Percentiles rank a stretch among this genome's conserved stretches.
phyloP scores from a whole-genome alignment of 106 monocot species.

The Platanthera zijinensis region DNA sequence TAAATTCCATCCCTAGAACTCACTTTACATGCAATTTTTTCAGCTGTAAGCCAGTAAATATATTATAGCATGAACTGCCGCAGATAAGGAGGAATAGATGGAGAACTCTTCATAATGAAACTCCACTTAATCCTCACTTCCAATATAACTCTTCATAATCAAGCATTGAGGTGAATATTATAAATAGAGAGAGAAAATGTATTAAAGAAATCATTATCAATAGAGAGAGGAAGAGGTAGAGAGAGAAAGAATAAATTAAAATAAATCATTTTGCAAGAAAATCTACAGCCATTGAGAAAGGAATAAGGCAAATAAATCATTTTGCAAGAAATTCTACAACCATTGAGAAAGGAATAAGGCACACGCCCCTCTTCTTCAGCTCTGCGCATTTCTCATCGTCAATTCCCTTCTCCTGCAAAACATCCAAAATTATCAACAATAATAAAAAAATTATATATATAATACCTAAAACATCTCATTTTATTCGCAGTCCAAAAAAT shows the following conservation, averaged over 20 bases:
- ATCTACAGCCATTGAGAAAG: constrained; percentile 43
- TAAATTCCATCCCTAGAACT: too few relatives aligned
- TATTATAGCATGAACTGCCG: too few relatives aligned
- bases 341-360: constrained; percentile 55
- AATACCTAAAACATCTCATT: too few relatives aligned
- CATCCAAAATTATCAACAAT: not conserved
- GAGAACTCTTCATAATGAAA: too few relatives aligned
- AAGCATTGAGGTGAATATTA: too few relatives aligned
- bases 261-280: constrained; percentile 52
- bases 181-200: too few relatives aligned
- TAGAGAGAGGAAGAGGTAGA: not conserved
- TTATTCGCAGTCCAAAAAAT: too few relatives aligned
- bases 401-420: constrained; percentile 10
- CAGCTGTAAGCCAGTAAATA: too few relatives aligned
- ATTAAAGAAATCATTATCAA: not conserved
- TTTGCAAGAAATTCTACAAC: constrained; percentile 38
- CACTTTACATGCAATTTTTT: too few relatives aligned
- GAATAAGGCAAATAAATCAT: constrained; percentile 60
- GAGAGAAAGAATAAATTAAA: not conserved
- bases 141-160: too few relatives aligned
- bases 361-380: constrained; percentile 42
- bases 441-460: not conserved
- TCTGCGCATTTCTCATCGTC: constrained; percentile 16
- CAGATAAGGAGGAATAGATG: too few relatives aligned
- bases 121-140: too few relatives aligned